phyloP scores from a whole-genome alignment of 768 basidiomycete species.

The Hygrocybe coccinea region DNA sequence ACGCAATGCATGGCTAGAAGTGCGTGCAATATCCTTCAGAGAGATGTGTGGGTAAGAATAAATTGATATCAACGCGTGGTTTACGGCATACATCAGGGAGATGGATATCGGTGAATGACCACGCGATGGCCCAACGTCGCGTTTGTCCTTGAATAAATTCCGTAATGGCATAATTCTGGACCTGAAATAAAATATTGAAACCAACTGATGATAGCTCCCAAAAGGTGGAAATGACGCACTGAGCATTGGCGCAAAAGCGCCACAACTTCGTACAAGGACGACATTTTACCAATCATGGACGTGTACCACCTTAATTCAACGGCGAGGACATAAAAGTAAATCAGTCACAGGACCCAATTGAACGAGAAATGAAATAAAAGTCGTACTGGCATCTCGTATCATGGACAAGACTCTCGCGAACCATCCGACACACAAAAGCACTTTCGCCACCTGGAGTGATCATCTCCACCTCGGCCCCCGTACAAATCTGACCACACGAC shows the following conservation, averaged over 20 bases:
- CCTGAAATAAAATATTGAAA: conserved; percentile 39
- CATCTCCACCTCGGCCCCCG: conserved; percentile 84
- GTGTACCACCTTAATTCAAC: conserved; percentile 73
- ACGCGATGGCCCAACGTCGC: conserved; percentile 86
- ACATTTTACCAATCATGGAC: conserved; percentile 84
- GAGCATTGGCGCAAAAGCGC: conserved; percentile 40
- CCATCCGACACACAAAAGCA: conserved; percentile 70
- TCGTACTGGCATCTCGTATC: conserved; percentile 55
- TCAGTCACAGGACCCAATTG: not conserved
- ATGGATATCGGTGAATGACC: conserved; percentile 65
- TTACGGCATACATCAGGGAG: conserved; percentile 81
- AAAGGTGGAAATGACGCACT: conserved; percentile 22
- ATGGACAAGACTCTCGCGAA: conserved; percentile 60
- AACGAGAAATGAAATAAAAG: conserved; percentile 9
- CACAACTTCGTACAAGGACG: conserved; percentile 64
- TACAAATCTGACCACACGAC: conserved; percentile 57
- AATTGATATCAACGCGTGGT: no score
- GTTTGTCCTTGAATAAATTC: conserved; percentile 86
- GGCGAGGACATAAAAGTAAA: not conserved
- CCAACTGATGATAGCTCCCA: not conserved
- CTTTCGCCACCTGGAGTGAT: conserved; percentile 85
- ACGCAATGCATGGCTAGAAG: conserved; percentile 42
- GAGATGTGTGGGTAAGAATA: not conserved
- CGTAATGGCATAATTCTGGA: conserved; percentile 81
- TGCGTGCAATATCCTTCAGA: conserved; percentile 31